Evolutionary conservation across 1,139 yeast genomes (phyloP).

Genomic region (Hanseniaspora gamundiae): DNA sequence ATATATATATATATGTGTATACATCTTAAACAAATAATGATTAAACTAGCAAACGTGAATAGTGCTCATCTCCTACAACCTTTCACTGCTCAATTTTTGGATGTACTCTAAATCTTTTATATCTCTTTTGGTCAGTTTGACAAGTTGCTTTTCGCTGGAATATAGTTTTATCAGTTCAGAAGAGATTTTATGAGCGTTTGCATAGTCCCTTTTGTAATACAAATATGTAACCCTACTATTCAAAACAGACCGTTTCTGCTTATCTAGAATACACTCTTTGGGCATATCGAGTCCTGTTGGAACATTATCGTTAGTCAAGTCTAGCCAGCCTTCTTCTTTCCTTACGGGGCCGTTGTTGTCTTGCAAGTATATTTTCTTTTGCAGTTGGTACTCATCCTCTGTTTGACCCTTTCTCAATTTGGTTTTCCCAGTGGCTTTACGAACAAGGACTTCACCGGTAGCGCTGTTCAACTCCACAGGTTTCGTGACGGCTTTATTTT

Average conservation of each 20-base stretch:
- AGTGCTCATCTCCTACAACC: too few species aligned
- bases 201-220: neutral
- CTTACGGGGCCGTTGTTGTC: slow-evolving; percentile 37
- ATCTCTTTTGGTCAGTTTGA: neutral
- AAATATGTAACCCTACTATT: neutral
- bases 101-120: neutral
- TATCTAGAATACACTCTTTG: neutral
- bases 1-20: too few species aligned
- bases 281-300: neutral
- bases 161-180: neutral
- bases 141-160: neutral
- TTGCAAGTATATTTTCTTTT: slow-evolving; percentile 30
- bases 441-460: slow-evolving; percentile 27
- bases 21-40: too few species aligned
- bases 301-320: neutral
- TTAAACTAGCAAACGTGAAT: too few species aligned
- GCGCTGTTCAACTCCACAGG: slow-evolving; percentile 14
- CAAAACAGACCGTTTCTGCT: neutral
- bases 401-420: slow-evolving; percentile 45
- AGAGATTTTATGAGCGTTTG: neutral
- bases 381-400: slow-evolving; percentile 39
- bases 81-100: neutral
- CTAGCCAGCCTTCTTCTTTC: slow-evolving; percentile 37
- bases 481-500: slow-evolving; percentile 13
- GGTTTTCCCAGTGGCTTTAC: slow-evolving; percentile 29